Evolutionary conservation across 345 rosid genomes (phyloP).

Genomic region (Adansonia digitata): DNA sequence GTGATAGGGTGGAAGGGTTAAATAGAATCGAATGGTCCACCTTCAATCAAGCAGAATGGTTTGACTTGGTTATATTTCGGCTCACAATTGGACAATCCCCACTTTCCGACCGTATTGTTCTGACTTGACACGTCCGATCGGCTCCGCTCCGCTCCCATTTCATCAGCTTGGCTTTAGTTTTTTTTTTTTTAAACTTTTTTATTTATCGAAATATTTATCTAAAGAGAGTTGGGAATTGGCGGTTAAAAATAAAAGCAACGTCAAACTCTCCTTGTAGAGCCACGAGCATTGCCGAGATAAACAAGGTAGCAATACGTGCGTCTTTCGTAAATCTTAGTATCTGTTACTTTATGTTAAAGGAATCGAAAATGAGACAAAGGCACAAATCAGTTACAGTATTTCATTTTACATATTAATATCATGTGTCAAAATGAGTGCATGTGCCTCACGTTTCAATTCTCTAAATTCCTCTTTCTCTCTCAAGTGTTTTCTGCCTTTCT

Average conservation of each 20-base stretch:
- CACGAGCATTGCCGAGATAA: constrained; percentile 23
- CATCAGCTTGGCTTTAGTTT: background rate
- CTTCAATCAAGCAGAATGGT: constrained; percentile 5
- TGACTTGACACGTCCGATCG: background rate
- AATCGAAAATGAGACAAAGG: background rate
- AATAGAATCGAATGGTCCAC: constrained; percentile 12
- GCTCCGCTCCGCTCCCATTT: background rate
- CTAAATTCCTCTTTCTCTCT: background rate
- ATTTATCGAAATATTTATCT: too few relatives aligned
- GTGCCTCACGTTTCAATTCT: constrained; percentile 7
- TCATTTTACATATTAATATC: constrained; percentile 15
- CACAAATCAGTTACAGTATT: constrained; percentile 3
- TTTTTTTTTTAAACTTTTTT: background rate
- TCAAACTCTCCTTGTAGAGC: background rate
- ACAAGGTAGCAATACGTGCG: constrained; percentile 19
- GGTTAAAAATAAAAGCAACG: background rate
- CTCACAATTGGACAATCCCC: constrained; percentile 1
- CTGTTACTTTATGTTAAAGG: constrained; percentile 17
- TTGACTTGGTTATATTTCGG: constrained; percentile 22
- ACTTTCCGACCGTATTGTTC: constrained; percentile 7
- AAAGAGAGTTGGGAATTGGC: background rate
- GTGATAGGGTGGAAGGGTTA: background rate
- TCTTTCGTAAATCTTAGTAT: background rate
- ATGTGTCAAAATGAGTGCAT: constrained; percentile 8
- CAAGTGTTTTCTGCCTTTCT: background rate